phyloP scores from a whole-genome alignment of 257 asterid species.

The Nicotiana noctiflora region DNA sequence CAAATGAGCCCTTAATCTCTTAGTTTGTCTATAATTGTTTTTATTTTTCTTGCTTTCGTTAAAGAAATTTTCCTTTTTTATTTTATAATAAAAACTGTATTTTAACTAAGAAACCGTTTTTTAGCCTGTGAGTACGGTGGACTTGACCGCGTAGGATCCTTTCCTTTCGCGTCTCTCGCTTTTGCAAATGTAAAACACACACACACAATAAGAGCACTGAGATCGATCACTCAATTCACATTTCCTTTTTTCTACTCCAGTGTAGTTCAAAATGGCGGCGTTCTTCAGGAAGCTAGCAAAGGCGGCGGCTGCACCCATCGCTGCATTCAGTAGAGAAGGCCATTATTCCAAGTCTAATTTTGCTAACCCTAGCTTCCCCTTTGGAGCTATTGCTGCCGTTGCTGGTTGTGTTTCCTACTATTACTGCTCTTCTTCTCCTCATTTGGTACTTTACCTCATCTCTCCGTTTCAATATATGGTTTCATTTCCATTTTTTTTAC shows the following conservation, averaged over 20 bases:
- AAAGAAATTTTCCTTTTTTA: too few species aligned
- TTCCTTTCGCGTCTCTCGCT: too few species aligned
- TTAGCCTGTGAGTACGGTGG: too few species aligned
- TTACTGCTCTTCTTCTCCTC: constrained; percentile 44
- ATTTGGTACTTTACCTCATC: constrained; percentile 39
- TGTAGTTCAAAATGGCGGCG: constrained; percentile 28
- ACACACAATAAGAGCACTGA: too few species aligned
- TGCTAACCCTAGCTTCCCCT: constrained; percentile 37
- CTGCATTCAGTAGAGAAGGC: constrained; percentile 32
- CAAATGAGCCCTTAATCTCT: too few species aligned
- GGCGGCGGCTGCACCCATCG: constrained; percentile 45
- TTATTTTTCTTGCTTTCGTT: too few species aligned
- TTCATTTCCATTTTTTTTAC: not conserved
- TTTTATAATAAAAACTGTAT: too few species aligned
- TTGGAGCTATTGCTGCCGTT: constrained; percentile 74
- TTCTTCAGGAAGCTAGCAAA: constrained; percentile 47
- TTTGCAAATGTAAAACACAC: too few species aligned
- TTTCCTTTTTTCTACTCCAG: not conserved
- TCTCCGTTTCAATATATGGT: not conserved
- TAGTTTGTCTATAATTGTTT: too few species aligned
- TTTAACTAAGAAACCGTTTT: too few species aligned
- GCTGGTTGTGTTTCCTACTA: constrained; percentile 70
- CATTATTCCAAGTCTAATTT: constrained; percentile 28
- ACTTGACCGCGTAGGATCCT: too few species aligned
- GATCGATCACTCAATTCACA: not conserved